phyloP scores from a whole-genome alignment of 2,329 filamentous ascomycete species.

The Calonectria pteridis region DNA sequence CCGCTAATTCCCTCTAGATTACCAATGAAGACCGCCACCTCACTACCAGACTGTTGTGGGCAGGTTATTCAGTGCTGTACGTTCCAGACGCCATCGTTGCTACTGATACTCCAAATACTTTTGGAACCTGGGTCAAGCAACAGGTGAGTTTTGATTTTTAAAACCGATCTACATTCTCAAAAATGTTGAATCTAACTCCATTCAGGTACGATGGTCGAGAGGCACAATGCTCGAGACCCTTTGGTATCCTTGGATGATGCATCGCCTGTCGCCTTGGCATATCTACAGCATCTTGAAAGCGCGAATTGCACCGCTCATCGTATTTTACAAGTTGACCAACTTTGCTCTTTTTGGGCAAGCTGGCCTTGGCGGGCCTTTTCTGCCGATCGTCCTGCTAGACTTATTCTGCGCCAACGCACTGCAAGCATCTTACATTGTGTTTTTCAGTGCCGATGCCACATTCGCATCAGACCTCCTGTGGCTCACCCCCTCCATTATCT shows the following conservation, averaged over 20 bases:
- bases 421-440: conserved; percentile 4
- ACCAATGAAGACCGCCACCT: neutral
- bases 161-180: rapidly evolving
- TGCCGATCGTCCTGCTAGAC: neutral
- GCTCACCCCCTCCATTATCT: conserved; percentile 3
- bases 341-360: neutral
- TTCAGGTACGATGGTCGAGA: neutral
- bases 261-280: neutral
- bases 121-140: neutral
- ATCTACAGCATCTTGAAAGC: conserved; percentile 5
- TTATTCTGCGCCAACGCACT: conserved; percentile 5
- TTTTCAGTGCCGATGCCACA: conserved; percentile 1
- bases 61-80: neutral
- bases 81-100: neutral
- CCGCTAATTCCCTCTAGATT: neutral
- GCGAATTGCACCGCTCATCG: neutral
- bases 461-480: neutral
- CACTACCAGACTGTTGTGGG: neutral
- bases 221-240: neutral
- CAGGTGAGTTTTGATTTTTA: neutral
- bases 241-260: conserved; percentile 3
- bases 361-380: neutral
- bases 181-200: too few species aligned
- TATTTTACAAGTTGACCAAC: neutral
- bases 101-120: neutral